Percentiles rank a stretch among this genome's conserved stretches.
Evolutionary conservation across 768 basidiomycete genomes (phyloP).

Genomic region (Tricholoma matsutake): DNA sequence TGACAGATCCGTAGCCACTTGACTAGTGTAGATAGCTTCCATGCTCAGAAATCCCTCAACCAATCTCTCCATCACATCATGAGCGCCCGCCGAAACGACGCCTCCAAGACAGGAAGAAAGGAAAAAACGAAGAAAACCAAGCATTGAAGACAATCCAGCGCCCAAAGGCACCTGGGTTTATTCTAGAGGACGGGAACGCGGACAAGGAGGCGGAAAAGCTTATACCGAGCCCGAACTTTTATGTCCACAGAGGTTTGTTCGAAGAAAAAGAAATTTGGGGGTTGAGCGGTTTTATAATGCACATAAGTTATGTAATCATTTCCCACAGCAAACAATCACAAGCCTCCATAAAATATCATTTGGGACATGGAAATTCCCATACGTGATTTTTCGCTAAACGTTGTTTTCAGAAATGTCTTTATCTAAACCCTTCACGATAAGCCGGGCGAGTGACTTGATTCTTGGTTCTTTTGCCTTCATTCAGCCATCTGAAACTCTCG

Average conservation of each 20-base stretch:
- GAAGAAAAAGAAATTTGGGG: slow-evolving; percentile 18
- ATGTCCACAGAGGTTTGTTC: slow-evolving; percentile 82
- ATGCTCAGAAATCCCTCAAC: slow-evolving; percentile 25
- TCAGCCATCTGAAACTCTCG: slow-evolving; percentile 58
- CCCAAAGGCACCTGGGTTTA: slow-evolving; percentile 36
- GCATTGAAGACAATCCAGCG: slow-evolving; percentile 31
- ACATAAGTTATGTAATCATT: slow-evolving; percentile 41
- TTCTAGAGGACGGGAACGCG: slow-evolving; percentile 94
- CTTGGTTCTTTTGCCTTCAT: slow-evolving; percentile 61
- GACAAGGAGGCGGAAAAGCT: slow-evolving; percentile 84
- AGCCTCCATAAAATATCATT: background rate
- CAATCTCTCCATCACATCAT: slow-evolving; percentile 46
- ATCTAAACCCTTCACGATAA: slow-evolving; percentile 44
- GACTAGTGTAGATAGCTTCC: slow-evolving; percentile 33
- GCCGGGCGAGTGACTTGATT: slow-evolving; percentile 57
- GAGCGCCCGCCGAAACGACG: slow-evolving; percentile 70
- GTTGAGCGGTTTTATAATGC: slow-evolving; percentile 23
- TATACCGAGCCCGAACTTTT: slow-evolving; percentile 89
- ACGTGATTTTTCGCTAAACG: too few relatives aligned
- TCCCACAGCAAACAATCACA: slow-evolving; percentile 29
- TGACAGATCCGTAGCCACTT: background rate
- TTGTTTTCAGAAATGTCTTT: slow-evolving; percentile 46
- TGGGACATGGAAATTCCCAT: background rate
- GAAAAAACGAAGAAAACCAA: slow-evolving; percentile 41
- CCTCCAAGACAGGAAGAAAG: slow-evolving; percentile 52